These are phyloP conservation scores for Picocystis sp. DNA, from an alignment of 163 green algal genomes.

Conservation along the genomic window DNA sequence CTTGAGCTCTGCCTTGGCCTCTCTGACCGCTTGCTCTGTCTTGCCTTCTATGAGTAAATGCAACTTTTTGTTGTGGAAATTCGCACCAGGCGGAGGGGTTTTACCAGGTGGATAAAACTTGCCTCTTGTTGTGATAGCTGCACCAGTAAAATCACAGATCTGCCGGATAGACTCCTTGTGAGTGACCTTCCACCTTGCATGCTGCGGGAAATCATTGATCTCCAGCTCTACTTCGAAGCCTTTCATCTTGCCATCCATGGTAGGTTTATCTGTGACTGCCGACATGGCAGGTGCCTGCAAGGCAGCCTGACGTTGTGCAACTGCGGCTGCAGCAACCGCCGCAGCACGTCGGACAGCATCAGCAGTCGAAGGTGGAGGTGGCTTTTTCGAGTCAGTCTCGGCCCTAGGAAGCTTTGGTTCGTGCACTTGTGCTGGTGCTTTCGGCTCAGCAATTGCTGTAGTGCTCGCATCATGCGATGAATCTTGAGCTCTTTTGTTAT, in stretches of 20 bases:
- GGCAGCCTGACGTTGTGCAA: neutral
- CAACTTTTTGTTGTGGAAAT: slow-evolving; percentile 58
- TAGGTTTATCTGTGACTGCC: neutral
- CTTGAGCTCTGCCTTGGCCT: slow-evolving; percentile 73
- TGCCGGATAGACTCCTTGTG: slow-evolving; percentile 68
- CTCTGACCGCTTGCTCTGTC: slow-evolving; percentile 45
- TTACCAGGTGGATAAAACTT: slow-evolving; percentile 54
- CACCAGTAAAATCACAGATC: slow-evolving; percentile 73
- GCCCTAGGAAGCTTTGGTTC: no score
- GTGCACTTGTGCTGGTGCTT: no score
- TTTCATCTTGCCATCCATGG: slow-evolving; percentile 1
- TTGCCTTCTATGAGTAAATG: slow-evolving; percentile 85
- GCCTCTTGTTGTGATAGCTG: slow-evolving; percentile 70
- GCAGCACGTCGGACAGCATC: neutral
- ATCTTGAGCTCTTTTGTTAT: no score
- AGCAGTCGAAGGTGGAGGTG: no score
- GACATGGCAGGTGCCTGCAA: neutral
- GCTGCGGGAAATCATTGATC: slow-evolving; percentile 98
- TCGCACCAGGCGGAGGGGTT: slow-evolving; percentile 31
- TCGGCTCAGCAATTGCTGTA: no score
- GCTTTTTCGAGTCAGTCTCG: no score
- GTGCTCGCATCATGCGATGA: no score
- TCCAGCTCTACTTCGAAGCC: slow-evolving; percentile 83
- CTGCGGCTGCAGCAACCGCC: neutral
- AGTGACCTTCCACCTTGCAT: slow-evolving; percentile 82